Evolutionary conservation across 495 filamentous ascomycete species (phyloP), one percentile per base, ranked within the genome.

Genomic region (Beverwykella pulmonaria): DNA sequence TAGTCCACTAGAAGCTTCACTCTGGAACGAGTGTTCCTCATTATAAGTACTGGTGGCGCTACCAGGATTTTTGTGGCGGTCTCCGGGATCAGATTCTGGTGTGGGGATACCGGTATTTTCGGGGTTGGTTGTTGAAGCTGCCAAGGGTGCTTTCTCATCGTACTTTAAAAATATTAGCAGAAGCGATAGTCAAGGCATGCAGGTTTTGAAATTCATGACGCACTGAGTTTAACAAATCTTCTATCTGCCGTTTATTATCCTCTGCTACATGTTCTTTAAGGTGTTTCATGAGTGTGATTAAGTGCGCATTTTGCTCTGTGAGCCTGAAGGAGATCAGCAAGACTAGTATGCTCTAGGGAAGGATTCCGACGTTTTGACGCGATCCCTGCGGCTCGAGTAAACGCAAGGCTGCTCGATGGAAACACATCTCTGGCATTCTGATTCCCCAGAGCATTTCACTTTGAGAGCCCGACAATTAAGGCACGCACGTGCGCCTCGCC

Each of bases 361-460:
- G 17, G 39, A 44, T 14, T 12, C 27, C 3, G 4, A 55, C 53
- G 12, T 55, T 36, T 34, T 25, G 29, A 34, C 9, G 9, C 53
- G 53, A 20, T 29, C 29, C n/a, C 32, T 55, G 23, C 29, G 53
- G 19, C 26, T 12, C 23, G n/a, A 20, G 19, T 55, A 55, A 9
- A 32, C 53, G 29, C 53, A 55, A 17, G 26, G 10, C n/a, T 32
- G 23, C 7, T 22, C 53, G n/a, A 9, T 15, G 8, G n/a, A 7
- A 1, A 34, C 32, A 22, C 53, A 55, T 10, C 29, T 29, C 19
- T 55, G 23, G n/a, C 53, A 55, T 30, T 29, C 25, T 4, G 12
- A 6, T 20, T 55, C 53, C 15, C 53, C 53, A 9, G 53, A 32
- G 29, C 53, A 55, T 20, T 55, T 55, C 10, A 55, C 53, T 34